Percentiles rank a stretch among this genome's conserved stretches.
Conservation (phyloP, 768 basidiomycete species). For the Boletus subparvulus region DNA sequence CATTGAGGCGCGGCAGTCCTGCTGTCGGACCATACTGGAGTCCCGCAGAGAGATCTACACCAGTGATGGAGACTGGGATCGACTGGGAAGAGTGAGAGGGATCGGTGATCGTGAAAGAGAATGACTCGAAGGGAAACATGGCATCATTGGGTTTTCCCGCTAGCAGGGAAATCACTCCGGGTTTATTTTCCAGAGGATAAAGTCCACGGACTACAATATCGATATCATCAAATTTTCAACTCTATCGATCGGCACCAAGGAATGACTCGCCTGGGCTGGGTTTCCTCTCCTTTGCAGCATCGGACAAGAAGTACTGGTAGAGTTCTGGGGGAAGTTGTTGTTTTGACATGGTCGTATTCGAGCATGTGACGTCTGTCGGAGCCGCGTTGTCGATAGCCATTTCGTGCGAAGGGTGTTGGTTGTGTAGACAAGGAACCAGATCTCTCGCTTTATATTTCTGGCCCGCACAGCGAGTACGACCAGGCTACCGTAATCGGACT, state of each 20-base stretch:
- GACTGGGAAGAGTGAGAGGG: constrained; percentile 46
- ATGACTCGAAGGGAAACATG: constrained; percentile 88
- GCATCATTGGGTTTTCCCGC: constrained; percentile 89
- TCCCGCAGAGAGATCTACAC: constrained; percentile 57
- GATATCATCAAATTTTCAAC: not conserved
- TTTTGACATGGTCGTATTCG: not conserved
- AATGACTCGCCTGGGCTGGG: constrained; percentile 58
- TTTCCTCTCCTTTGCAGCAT: constrained; percentile 56
- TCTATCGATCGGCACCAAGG: not conserved
- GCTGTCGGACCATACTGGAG: constrained; percentile 78
- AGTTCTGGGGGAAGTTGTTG: constrained; percentile 47
- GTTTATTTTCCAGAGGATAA: constrained; percentile 74
- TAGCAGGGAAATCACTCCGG: constrained; percentile 77
- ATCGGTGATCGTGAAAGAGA: constrained; percentile 63
- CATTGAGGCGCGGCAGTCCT: constrained; percentile 60
- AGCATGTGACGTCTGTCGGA: not conserved
- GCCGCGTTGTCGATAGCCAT: constrained; percentile 7
- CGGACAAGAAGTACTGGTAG: constrained; percentile 63
- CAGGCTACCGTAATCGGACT: not conserved
- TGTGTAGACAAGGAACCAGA: not conserved
- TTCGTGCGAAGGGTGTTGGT: not conserved
- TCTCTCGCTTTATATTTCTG: constrained; percentile 1
- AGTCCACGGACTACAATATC: constrained; percentile 56
- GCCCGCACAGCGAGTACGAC: not conserved
- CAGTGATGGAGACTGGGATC: constrained; percentile 52